Evolutionary conservation across 2,329 filamentous ascomycete species (phyloP), one percentile per base, ranked within the genome.

Genomic region (Sclerotinia subarctica): DNA sequence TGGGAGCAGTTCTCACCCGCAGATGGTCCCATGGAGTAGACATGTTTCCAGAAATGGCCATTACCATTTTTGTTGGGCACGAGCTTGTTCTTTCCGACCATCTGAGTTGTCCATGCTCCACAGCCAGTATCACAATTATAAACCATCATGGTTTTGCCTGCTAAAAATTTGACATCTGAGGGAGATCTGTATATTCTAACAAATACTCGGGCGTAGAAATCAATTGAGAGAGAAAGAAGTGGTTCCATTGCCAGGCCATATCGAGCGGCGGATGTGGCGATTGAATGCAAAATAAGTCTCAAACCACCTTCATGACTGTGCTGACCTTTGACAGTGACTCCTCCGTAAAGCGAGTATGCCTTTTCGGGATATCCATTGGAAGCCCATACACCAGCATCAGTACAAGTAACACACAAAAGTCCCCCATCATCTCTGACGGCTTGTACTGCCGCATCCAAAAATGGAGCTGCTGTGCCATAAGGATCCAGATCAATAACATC

Each of bases 401-500:
- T 99, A 79, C 95, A 99, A 1, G 95, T 99, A 6, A 99, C 91
- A 77, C 94, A 97, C 5, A 99, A 84, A 51, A 99, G 83, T 5
- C 95, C 95, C 1, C 94, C 94, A 73, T 97, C 92, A 71, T 90
- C 86, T 60, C 85, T 88, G 10, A 97, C 86, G 1, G 92, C 88
- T 79, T 97, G 94, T 11, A 99, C 83, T 1, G 95, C 93, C 1
- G 92, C 89, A 77, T 99, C 95, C 66, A 99, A 85, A 78, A 99
- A 99, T 1, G 92, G 91, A 13, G 92, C 92, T 0, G 94, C 95
- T 0, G 93, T 96, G 53, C 95, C 95, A 75, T 99, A 99, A 0
- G 95, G 95, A 77, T 99, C 95, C 42, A 99, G 85, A 77, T 99
- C 95, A 71, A 99, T 95, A 29, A 97, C 94, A 78, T 98, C 92